Evolutionary conservation across 1,284 basidiomycete genomes (phyloP), one percentile per base, ranked within the genome.

Genomic region (Cutaneotrichosporon arboriforme): DNA sequence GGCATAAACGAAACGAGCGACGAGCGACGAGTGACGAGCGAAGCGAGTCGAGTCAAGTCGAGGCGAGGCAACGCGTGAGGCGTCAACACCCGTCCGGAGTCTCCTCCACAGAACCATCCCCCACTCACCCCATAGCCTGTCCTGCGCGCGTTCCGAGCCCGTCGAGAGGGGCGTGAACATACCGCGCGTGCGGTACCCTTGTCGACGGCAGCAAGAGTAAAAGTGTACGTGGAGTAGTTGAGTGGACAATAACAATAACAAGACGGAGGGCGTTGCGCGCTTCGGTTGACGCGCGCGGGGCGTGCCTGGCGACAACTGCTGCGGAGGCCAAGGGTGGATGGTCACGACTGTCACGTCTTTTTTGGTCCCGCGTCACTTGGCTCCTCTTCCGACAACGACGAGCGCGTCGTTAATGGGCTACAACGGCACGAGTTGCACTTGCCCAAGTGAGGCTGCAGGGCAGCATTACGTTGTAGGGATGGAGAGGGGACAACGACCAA

Each of bases 111-210:
- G n/a, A n/a, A n/a, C n/a, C n/a, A n/a, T n/a, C n/a, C n/a, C 26
- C 43, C 20, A 33, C 70, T 54, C 42, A 74, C 72, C 72, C 73
- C 73, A 75, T 42, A 70, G 60, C 55, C 62, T 68, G 45, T 74
- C 67, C 55, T 75, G 73, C 21, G 68, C 63, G 39, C 71, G 58
- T 55, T 75, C 73, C 21, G 70, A 72, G n/a, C 73, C 73, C 52
- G 64, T 70, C 3, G 68, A 72, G 12, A 75, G 61, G 12, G 73
- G 73, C 14, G 72, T 74, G 62, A 75, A 75, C 73, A 75, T 73
- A 23, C 39, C 47, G 43, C 43, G 21, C 21, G 40, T 15, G n/a
- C 14, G 38, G 2, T n/a, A n/a, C n/a, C n/a, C n/a, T n/a, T n/a
- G n/a, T n/a, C n/a, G n/a, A n/a, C n/a, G n/a, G n/a, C n/a, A n/a